Evolutionary conservation across 306 rosid genomes (phyloP), one percentile per base, ranked within the genome.

Genomic region (Sphenostylis stenocarpa): DNA sequence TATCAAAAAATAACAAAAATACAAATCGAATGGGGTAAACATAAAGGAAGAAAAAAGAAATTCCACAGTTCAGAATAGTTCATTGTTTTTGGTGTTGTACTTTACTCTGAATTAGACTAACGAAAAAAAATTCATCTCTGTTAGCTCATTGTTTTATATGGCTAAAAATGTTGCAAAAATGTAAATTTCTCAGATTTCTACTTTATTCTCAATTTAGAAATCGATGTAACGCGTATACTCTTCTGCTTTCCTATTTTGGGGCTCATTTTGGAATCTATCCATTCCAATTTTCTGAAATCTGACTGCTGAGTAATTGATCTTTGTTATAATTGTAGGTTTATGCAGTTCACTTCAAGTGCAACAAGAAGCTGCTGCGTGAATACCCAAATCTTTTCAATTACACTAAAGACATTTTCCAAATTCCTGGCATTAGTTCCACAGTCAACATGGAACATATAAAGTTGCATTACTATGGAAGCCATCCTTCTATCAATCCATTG

Each of bases 321-420:
- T 69, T 58, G 51, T 19, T 23, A 64, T 45, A 53, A 77, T 67
- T 80, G 68, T 86, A 95, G 97, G 98, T 89, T 72, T 95, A 95
- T 80, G 95, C 75, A 20, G 97, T 95, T 79, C 97, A 95, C 77
- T 95, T 95, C 86, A 95, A 95, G 85, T 95, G 98, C 89, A 95
- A 95, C 92, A 89, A 95, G 86, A 95, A 92, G 79, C 86, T 82
- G 21, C 72, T 92, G 4, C 82, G 90, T 6, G 98, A 95, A 84
- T 92, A 88, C 76, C 86, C 90, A 0, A 89, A 95, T 84, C 81
- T 95, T 81, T 95, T 95, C 81, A 92, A 92, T 29, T 89, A 90
- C 84, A 87, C 90, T 44, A 92, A 92, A 85, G 97, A 90, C 79
- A 89, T 95, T 38, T 95, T 66, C 87, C 98, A 92, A 86, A 62